These are phyloP conservation scores for Ilyonectria sp. DNA, from an alignment of 2,329 filamentous ascomycete genomes.

Conservation along the genomic window DNA sequence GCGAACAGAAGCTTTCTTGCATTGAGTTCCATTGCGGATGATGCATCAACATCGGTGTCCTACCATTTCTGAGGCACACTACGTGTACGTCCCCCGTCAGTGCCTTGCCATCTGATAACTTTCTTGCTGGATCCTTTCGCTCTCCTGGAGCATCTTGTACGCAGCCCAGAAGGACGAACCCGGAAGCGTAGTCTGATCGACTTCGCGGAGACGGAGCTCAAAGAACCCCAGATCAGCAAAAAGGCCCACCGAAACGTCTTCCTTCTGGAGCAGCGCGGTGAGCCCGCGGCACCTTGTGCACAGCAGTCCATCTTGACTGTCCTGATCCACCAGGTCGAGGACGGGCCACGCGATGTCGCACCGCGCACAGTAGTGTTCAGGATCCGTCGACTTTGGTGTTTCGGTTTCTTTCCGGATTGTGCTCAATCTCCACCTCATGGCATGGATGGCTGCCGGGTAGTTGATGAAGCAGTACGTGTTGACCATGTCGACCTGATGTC, in stretches of 20 bases:
- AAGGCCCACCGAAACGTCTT: not conserved
- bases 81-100: not conserved
- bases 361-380: slow-evolving; percentile 1
- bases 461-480: not conserved
- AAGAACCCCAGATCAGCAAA: slow-evolving; percentile 1
- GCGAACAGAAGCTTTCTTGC: no score
- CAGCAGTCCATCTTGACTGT: not conserved
- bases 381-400: not conserved
- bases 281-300: not conserved
- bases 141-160: not conserved
- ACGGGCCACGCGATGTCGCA: not conserved
- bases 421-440: not conserved
- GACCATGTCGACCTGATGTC: not conserved
- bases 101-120: not conserved
- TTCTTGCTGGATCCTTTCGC: not conserved
- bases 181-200: not conserved
- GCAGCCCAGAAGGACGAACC: not conserved
- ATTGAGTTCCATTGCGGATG: no score
- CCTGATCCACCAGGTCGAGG: slow-evolving; percentile 1
- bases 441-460: not conserved
- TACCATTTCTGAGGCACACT: no score
- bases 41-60: no score
- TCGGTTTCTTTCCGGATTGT: not conserved
- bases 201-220: not conserved
- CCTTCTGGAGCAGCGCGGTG: not conserved